A percentile compares a stretch with the other conserved stretches of the same genome.
Conservation (phyloP, 768 basidiomycete genomes). For the Boletellus sp. region DNA sequence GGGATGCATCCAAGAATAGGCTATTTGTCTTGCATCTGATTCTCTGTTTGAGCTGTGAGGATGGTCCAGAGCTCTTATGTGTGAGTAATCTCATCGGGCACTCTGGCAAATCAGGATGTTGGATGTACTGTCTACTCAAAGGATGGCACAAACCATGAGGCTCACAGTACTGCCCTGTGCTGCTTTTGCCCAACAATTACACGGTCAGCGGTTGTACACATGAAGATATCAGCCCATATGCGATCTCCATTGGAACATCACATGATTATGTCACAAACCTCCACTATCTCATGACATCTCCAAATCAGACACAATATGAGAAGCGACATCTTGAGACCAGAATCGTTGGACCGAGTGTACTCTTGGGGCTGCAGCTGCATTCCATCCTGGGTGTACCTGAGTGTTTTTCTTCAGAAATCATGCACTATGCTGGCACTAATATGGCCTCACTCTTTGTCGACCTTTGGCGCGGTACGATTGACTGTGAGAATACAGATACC, state of each 20-base stretch:
- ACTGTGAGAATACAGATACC: constrained; percentile 19
- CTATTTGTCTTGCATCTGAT: constrained; percentile 11
- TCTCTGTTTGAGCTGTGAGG: constrained; percentile 25
- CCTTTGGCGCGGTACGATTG: background rate
- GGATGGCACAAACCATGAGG: constrained; percentile 31
- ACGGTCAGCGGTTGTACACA: constrained; percentile 19
- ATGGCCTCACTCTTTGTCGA: constrained; percentile 17
- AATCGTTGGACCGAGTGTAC: constrained; percentile 33
- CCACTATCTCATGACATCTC: too few species aligned
- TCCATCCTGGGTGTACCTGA: constrained; percentile 28
- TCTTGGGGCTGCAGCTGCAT: constrained; percentile 29
- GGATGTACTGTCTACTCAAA: constrained; percentile 27
- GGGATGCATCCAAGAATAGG: constrained; percentile 11
- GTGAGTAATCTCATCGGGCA: constrained; percentile 37
- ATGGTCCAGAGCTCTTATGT: constrained; percentile 30
- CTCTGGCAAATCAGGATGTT: constrained; percentile 23
- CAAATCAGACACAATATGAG: constrained; percentile 18
- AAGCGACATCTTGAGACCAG: constrained; percentile 29
- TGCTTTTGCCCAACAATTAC: constrained; percentile 29
- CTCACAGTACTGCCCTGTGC: constrained; percentile 35
- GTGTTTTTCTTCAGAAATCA: constrained; percentile 37
- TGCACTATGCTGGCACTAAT: constrained; percentile 38
- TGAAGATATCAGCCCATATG: constrained; percentile 19
- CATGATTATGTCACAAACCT: background rate
- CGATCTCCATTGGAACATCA: constrained; percentile 1